Conservation (phyloP, 2,329 filamentous ascomycete genomes). For the Tolypocladium capitatum region DNA sequence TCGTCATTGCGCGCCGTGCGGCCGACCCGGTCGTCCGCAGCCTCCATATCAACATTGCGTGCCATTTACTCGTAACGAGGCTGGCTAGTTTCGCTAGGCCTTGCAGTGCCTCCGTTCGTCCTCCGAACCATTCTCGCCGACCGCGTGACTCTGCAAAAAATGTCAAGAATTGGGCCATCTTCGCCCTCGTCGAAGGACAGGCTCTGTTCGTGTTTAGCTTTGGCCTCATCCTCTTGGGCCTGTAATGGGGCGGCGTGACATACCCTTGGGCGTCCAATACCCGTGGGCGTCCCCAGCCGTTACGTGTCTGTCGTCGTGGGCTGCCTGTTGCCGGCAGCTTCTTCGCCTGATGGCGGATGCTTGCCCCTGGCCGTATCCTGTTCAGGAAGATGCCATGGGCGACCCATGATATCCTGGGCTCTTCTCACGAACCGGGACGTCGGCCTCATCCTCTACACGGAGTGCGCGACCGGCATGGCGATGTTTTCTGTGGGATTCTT, state of each 20-base stretch:
- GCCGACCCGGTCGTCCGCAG: too few species aligned
- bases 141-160: constrained; percentile 49
- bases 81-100: too few species aligned
- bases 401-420: constrained; percentile 50
- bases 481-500: constrained; percentile 29
- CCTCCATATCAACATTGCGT: too few species aligned
- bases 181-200: constrained; percentile 46
- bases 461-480: constrained; percentile 44
- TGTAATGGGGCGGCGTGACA: constrained; percentile 42
- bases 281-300: constrained; percentile 36
- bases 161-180: constrained; percentile 47
- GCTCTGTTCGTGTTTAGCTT: constrained; percentile 41
- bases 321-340: constrained; percentile 23
- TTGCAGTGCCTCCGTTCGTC: too few species aligned
- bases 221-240: constrained; percentile 37
- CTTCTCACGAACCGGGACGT: constrained; percentile 45
- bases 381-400: constrained; percentile 32
- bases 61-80: too few species aligned
- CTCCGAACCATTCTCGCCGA: constrained; percentile 52
- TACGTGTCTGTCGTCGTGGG: constrained; percentile 32
- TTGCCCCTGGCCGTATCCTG: constrained; percentile 34
- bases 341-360: constrained; percentile 38
- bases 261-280: constrained; percentile 37
- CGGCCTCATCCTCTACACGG: constrained; percentile 46
- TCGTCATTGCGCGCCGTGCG: not conserved